A percentile compares a stretch with the other conserved stretches of the same genome.
phyloP scores from a whole-genome alignment of 2,329 filamentous ascomycete species.

The Calonectria honghensis region DNA sequence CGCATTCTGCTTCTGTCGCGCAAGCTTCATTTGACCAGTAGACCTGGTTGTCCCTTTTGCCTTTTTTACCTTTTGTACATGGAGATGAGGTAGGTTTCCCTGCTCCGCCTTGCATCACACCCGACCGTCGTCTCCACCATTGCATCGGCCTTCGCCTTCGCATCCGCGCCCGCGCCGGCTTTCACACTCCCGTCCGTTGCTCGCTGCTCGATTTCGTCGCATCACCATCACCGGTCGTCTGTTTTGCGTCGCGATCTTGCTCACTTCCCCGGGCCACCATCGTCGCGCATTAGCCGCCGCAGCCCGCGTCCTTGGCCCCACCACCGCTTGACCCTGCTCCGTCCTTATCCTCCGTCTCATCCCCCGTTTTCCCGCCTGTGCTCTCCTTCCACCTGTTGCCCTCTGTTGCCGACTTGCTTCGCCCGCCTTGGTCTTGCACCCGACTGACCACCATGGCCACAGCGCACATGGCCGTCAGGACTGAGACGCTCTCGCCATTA shows the following conservation, averaged over 20 bases:
- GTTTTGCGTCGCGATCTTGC: constrained; percentile 40
- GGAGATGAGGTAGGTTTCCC: constrained; percentile 43
- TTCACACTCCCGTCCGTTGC: constrained; percentile 27
- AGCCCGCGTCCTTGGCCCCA: constrained; percentile 43
- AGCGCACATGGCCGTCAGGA: constrained; percentile 73
- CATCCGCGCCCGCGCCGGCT: constrained; percentile 46
- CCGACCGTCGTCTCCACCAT: constrained; percentile 38
- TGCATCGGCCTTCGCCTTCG: constrained; percentile 46
- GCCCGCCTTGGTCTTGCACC: constrained; percentile 43
- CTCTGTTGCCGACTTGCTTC: constrained; percentile 40
- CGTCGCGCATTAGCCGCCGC: constrained; percentile 51
- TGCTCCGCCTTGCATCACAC: constrained; percentile 40
- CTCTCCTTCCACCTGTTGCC: constrained; percentile 39
- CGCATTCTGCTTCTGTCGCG: constrained; percentile 24
- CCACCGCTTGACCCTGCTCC: constrained; percentile 43
- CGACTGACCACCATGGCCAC: constrained; percentile 56
- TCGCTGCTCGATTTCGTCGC: constrained; percentile 35
- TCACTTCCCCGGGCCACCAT: constrained; percentile 44
- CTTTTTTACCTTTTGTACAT: constrained; percentile 25
- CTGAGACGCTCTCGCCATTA: constrained; percentile 69
- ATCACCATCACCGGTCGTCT: constrained; percentile 41
- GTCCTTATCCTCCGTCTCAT: constrained; percentile 44
- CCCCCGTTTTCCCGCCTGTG: constrained; percentile 46
- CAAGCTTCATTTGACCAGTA: constrained; percentile 27
- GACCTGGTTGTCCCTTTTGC: constrained; percentile 33